phyloP scores from a whole-genome alignment of 495 filamentous ascomycete species.

The Opeltia flavorubescens region DNA sequence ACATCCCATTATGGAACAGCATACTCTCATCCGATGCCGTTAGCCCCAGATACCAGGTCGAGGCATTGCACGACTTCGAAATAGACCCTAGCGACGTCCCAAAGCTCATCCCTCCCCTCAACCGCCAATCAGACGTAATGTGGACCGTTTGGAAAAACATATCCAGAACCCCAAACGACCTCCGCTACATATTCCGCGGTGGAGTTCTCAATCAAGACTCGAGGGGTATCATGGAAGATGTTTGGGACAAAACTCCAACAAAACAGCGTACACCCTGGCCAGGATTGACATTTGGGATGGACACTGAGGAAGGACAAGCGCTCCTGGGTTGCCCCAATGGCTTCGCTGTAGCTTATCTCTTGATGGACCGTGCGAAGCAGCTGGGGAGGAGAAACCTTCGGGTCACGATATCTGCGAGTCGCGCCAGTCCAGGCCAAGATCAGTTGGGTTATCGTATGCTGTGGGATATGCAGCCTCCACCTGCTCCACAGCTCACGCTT shows the following conservation, averaged over 20 bases:
- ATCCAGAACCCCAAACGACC: background rate
- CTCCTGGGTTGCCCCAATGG: background rate
- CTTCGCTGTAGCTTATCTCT: background rate
- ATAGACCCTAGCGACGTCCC: too few species aligned
- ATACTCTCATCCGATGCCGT: too few species aligned
- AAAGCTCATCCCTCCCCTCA: slow-evolving; percentile 22
- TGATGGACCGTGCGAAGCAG: background rate
- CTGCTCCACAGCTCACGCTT: too few species aligned
- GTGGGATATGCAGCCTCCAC: background rate
- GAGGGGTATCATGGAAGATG: background rate
- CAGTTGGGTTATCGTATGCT: background rate
- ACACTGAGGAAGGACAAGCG: background rate
- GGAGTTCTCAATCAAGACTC: background rate
- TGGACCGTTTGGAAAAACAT: background rate
- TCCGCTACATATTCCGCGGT: background rate
- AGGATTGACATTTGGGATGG: background rate
- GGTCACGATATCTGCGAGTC: background rate
- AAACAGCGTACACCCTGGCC: background rate
- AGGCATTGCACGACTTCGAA: too few species aligned
- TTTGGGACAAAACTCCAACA: background rate
- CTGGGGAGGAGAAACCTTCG: background rate
- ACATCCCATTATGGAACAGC: too few species aligned
- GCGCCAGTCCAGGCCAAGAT: background rate
- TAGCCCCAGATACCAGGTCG: too few species aligned
- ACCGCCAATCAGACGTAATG: background rate